Evolutionary conservation across 495 filamentous ascomycete genomes (phyloP).

Genomic region (Aspergillus mulundensis): DNA sequence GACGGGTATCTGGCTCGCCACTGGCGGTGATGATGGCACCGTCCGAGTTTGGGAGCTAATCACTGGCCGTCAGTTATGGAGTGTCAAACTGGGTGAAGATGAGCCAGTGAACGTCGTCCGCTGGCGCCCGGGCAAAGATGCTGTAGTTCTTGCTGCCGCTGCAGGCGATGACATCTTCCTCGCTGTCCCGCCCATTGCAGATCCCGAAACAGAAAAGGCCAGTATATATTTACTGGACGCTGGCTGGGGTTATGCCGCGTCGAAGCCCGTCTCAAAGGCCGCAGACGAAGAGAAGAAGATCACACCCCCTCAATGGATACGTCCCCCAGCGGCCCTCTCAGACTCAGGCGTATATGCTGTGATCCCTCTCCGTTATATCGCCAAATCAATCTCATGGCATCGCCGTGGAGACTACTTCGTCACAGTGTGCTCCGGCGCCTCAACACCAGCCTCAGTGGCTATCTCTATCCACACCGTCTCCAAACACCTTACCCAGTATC

Average conservation of each 20-base stretch:
- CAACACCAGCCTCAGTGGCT: slow-evolving; percentile 61
- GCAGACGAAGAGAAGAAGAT: slow-evolving; percentile 65
- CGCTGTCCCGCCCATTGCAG: slow-evolving; percentile 66
- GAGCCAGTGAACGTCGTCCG: slow-evolving; percentile 83
- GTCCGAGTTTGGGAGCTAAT: slow-evolving; percentile 87
- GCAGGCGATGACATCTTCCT: slow-evolving; percentile 82
- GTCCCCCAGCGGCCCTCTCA: slow-evolving; percentile 68
- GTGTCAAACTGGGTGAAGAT: slow-evolving; percentile 67
- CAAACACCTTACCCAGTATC: slow-evolving; percentile 89
- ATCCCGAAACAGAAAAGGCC: slow-evolving; percentile 66
- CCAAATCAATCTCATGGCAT: slow-evolving; percentile 95
- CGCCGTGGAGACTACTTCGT: slow-evolving; percentile 91
- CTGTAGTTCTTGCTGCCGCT: slow-evolving; percentile 75
- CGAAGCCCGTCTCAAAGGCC: slow-evolving; percentile 54
- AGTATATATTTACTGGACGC: slow-evolving; percentile 75
- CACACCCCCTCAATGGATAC: slow-evolving; percentile 74
- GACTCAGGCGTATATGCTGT: slow-evolving; percentile 73
- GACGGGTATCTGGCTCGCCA: slow-evolving; percentile 73
- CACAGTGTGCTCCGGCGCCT: slow-evolving; percentile 75
- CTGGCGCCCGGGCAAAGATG: slow-evolving; percentile 84
- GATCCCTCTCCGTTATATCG: slow-evolving; percentile 70
- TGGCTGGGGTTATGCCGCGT: slow-evolving; percentile 86
- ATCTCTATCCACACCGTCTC: slow-evolving; percentile 93
- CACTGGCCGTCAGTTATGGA: slow-evolving; percentile 86
- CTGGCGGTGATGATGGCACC: slow-evolving; percentile 90